Evolutionary conservation across 2,329 filamentous ascomycete species (phyloP).

Genomic region (Fusarium domesticum): DNA sequence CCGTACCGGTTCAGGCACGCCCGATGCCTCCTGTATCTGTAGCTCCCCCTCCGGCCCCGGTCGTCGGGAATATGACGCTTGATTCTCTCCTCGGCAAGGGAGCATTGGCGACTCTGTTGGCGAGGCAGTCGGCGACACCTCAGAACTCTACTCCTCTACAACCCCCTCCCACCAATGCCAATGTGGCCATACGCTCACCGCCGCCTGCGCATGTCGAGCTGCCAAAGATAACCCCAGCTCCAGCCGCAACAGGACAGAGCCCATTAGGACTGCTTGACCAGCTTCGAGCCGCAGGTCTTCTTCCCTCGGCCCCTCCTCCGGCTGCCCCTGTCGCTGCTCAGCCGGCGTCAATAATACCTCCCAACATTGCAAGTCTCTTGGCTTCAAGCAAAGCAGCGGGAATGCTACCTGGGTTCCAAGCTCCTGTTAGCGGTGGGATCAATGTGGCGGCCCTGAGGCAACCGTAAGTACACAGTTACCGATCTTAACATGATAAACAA

Average conservation of each 20-base stretch:
- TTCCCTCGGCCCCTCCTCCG: conserved; percentile 42
- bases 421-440: conserved; percentile 55
- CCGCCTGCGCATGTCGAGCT: conserved; percentile 42
- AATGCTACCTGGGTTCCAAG: conserved; percentile 26
- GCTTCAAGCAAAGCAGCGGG: conserved; percentile 31
- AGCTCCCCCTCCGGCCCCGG: conserved; percentile 34
- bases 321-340: conserved; percentile 33
- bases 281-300: conserved; percentile 65
- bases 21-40: conserved; percentile 36
- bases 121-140: conserved; percentile 50
- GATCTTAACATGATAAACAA: neutral
- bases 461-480: conserved; percentile 52
- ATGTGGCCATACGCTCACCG: conserved; percentile 48
- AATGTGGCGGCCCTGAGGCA: conserved; percentile 66
- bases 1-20: conserved; percentile 30
- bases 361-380: conserved; percentile 38
- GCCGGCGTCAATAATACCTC: conserved; percentile 33
- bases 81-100: conserved; percentile 59
- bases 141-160: conserved; percentile 47
- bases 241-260: conserved; percentile 39
- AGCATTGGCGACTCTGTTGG: conserved; percentile 57
- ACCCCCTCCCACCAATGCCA: conserved; percentile 34
- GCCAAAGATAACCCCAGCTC: conserved; percentile 27
- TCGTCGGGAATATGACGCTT: conserved; percentile 45
- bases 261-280: conserved; percentile 64